Evolutionary conservation across 2,329 filamentous ascomycete genomes (phyloP), one percentile per base, ranked within the genome.

Genomic region (Karstenula rhodostoma): DNA sequence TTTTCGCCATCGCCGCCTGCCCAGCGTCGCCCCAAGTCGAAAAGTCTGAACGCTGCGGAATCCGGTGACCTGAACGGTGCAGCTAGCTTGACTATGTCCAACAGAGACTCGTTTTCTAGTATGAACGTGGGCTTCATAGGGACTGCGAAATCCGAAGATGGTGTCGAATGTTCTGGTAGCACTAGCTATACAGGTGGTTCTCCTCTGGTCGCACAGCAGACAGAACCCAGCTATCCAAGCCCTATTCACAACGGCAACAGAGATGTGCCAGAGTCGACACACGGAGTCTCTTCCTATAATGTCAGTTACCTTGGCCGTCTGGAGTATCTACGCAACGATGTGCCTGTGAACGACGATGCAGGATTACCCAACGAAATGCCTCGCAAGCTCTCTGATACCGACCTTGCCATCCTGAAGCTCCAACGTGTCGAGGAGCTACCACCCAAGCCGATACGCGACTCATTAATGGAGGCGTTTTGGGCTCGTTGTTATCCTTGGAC

Each of bases 401-500:
- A 76, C 42, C 57, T 74, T 12, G 67, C 72, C 27, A 74, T 74
- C 13, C 47, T 76, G 37, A 66, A 67, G 10, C 60, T 73, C 10
- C 73, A 74, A 47, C 62, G 67, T 23, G 73, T 74, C 5, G 68
- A 66, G 10, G 73, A 74, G 22, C 55, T 76, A 35, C 72, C 73
- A 9, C 65, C 73, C 48, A 65, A 70, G 58, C 42, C 73, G 0
- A 69, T 79, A 17, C 76, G 78, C 6, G 73, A 73, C 46, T 73
- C 74, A 19, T 57, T 81, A 12, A 73, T 80, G 57, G 70, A 79
- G n/a, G 74, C 73, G 8, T 81, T 80, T 47, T 77, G 77, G 69
- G 74, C 69, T 33, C 74, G 77, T 37, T 80, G 79, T 56, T 75
- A 75, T 42, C 75, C 77, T 9, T 81, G 79, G 79, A 79, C 77